Conservation (phyloP, 2,329 filamentous ascomycete species). For the Daldinia sp. region DNA sequence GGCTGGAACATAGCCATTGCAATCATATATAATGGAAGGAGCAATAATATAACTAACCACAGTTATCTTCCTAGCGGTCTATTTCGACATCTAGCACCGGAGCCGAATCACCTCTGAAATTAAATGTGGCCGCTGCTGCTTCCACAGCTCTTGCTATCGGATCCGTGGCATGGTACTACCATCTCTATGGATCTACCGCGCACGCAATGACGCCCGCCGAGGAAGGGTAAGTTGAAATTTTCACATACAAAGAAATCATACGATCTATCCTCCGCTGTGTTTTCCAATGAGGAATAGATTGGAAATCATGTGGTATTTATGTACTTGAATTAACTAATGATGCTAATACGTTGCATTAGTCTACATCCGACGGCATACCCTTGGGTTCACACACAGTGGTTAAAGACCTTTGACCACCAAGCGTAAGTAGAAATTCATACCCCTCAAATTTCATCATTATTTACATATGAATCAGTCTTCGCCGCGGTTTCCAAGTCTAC, state of each 20-base stretch:
- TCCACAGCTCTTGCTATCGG: conserved; percentile 89
- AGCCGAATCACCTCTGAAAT: conserved; percentile 80
- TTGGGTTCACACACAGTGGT: conserved; percentile 92
- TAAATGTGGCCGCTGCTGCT: conserved; percentile 87
- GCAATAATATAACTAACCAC: conserved; percentile 55
- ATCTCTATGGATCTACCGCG: conserved; percentile 89
- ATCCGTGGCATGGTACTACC: conserved; percentile 96
- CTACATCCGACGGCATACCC: conserved; percentile 93
- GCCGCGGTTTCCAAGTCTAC: conserved; percentile 99
- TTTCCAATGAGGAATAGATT: conserved; percentile 38
- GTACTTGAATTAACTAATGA: conserved; percentile 14
- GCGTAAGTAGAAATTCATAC: conserved; percentile 71
- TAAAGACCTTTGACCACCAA: conserved; percentile 97
- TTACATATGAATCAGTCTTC: conserved; percentile 79
- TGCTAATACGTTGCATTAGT: conserved; percentile 62
- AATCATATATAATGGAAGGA: conserved; percentile 6
- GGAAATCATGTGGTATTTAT: conserved; percentile 8
- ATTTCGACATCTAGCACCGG: conserved; percentile 80
- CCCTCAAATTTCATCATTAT: conserved; percentile 13
- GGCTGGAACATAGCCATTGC: conserved; percentile 39
- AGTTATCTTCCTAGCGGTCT: conserved; percentile 63
- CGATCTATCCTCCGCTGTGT: conserved; percentile 34
- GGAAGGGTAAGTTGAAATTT: conserved; percentile 84
- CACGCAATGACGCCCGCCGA: conserved; percentile 93
- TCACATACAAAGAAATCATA: conserved; percentile 13